Percentiles rank a stretch among this genome's conserved stretches.
These are phyloP conservation scores for Hypomontagnella submonticulosa DNA, from an alignment of 495 filamentous ascomycete species.

Conservation along the genomic window DNA sequence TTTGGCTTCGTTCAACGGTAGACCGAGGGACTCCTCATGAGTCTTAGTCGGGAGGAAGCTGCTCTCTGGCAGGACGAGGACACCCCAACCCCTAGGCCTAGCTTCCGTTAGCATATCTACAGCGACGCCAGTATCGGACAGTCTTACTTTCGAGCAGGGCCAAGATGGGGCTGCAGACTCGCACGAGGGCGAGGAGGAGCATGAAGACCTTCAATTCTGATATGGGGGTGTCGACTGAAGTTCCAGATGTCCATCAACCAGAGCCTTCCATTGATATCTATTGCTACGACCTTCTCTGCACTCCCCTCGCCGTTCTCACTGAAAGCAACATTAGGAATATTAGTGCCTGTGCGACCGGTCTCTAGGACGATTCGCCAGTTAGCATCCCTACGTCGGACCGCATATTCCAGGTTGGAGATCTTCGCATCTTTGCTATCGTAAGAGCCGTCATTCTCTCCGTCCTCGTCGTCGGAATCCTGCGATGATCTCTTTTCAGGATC, in stretches of 20 bases:
- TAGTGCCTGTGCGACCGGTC: conserved; percentile 53
- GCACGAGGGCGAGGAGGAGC: not conserved
- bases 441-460: too few species aligned
- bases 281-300: conserved; percentile 73
- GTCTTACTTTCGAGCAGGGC: conserved; percentile 24
- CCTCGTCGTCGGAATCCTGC: not conserved
- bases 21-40: conserved; percentile 49
- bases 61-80: conserved; percentile 56
- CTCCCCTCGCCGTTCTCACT: conserved; percentile 71
- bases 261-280: conserved; percentile 74
- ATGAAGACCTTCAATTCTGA: conserved; percentile 25
- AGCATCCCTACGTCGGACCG: conserved; percentile 49
- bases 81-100: conserved; percentile 57
- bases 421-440: not conserved
- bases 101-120: conserved; percentile 18
- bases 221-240: conserved; percentile 34
- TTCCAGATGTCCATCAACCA: conserved; percentile 75
- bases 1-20: conserved; percentile 38
- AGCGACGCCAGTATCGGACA: not conserved
- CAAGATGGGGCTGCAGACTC: not conserved
- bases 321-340: conserved; percentile 85
- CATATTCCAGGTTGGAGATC: conserved; percentile 35
- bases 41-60: conserved; percentile 52
- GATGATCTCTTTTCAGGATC: not conserved
- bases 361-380: conserved; percentile 57